Conservation (phyloP, 345 rosid genomes). For the Salix suchowensis region DNA sequence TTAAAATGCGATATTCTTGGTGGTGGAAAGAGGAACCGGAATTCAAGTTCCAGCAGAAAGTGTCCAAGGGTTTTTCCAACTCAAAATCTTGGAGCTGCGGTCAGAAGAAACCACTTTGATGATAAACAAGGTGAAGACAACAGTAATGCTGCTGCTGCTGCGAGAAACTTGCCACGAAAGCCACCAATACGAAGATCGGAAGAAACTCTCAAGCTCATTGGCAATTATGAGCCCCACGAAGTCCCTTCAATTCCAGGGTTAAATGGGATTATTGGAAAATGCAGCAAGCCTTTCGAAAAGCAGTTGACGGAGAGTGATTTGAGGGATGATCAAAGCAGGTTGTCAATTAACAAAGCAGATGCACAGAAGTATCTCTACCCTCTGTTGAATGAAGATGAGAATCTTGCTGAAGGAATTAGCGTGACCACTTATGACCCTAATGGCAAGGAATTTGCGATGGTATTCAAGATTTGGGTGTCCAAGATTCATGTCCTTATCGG, state of each 20-base stretch:
- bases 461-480: background rate
- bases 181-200: background rate
- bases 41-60: background rate
- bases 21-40: background rate
- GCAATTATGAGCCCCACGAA: background rate
- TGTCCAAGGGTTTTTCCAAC: background rate
- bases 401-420: background rate
- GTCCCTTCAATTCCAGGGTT: background rate
- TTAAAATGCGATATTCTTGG: background rate
- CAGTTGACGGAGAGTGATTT: constrained; percentile 9
- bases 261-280: background rate
- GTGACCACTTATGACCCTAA: background rate
- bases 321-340: background rate
- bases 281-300: constrained; percentile 4
- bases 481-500: background rate
- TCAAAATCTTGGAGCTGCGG: background rate
- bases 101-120: background rate
- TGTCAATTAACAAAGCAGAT: background rate
- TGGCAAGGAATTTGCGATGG: background rate
- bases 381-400: background rate
- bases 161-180: background rate
- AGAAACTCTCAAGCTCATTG: background rate
- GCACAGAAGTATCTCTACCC: background rate
- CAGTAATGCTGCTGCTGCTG: background rate
- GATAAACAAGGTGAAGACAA: background rate